Evolutionary conservation across 441 rosid genomes (phyloP), one percentile per base, ranked within the genome.

Genomic region (Eutrema salsugineum): DNA sequence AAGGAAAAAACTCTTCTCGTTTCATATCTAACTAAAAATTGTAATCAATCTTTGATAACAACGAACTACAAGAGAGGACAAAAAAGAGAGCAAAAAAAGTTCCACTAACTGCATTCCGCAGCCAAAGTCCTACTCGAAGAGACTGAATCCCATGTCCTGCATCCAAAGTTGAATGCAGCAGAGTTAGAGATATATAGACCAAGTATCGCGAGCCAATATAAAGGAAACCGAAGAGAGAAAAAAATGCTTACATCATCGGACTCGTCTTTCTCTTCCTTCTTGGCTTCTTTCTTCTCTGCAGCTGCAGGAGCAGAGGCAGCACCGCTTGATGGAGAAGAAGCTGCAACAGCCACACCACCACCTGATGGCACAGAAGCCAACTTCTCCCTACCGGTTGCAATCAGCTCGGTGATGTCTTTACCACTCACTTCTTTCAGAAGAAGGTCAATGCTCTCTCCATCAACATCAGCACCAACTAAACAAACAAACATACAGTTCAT

Each of bases 291-390:
- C 85, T 86, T 87, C 57, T 87, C 79, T 57, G 75, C 93, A 15
- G 86, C 87, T 2, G 84, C 85, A 53, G 78, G 88, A 16, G 72
- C 81, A 2, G 56, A 75, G 1, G 64, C 80, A 10, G 71, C 86
- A 49, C 70, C 81, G 19, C 79, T 79, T 5, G 82, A 46, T 14
- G 83, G 80, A 11, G 87, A 76, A 8, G 77, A 76, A 8, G 77
- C 84, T 27, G 77, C 80, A n/a, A 57, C 84, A 36, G 72, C 91
- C 19, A 68, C 91, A n/a, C 95, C 88, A 51, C 96, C 98, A 50
- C 96, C 94, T 1, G 83, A 84, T 2, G 98, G 98, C 2, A 93
- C 94, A 4, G 94, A 88, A 1, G 98, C 97, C 70, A 93, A 75
- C 83, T 93, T 93, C 78, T 87, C 98, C 80, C 90, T 79, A 40